Percentiles rank a stretch among this genome's conserved stretches.
These are phyloP conservation scores for Corchorus capsularis DNA, from an alignment of 345 rosid species.

Conservation along the genomic window DNA sequence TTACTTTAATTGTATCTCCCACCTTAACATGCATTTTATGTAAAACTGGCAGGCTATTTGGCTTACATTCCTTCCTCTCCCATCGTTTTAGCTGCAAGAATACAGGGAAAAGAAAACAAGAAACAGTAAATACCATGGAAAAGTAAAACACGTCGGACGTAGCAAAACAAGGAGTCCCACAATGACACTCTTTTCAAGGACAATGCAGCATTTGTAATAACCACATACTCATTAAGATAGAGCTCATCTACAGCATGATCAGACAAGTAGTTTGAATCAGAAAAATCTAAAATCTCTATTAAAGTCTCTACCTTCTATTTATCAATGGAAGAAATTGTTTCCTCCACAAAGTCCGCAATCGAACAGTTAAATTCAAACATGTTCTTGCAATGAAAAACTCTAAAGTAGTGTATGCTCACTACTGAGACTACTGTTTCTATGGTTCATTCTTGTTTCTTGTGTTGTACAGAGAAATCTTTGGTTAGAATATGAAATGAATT, in stretches of 20 bases:
- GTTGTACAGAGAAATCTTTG: background rate
- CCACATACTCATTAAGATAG: background rate
- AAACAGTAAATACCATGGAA: background rate
- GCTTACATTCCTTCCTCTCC: slow-evolving; percentile 91
- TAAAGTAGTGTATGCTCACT: too few relatives aligned
- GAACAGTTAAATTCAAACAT: background rate
- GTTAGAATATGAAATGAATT: background rate
- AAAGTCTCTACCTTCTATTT: background rate
- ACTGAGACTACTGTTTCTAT: background rate
- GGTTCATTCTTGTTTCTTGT: background rate
- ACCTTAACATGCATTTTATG: slow-evolving; percentile 92
- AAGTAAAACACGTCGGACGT: background rate
- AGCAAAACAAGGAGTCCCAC: background rate
- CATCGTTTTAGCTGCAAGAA: slow-evolving; percentile 70
- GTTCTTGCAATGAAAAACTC: background rate
- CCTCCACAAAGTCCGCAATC: background rate
- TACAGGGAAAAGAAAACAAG: background rate
- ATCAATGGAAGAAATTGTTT: background rate
- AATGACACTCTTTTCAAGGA: slow-evolving; percentile 7
- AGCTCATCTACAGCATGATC: slow-evolving; percentile 2
- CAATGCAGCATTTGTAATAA: background rate
- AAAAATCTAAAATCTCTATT: background rate
- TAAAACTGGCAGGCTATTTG: slow-evolving; percentile 84
- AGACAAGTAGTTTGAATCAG: background rate
- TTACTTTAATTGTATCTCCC: slow-evolving; percentile 85